Evolutionary conservation across 768 basidiomycete species (phyloP), one percentile per base, ranked within the genome.

Genomic region (Suillus occidentalis): DNA sequence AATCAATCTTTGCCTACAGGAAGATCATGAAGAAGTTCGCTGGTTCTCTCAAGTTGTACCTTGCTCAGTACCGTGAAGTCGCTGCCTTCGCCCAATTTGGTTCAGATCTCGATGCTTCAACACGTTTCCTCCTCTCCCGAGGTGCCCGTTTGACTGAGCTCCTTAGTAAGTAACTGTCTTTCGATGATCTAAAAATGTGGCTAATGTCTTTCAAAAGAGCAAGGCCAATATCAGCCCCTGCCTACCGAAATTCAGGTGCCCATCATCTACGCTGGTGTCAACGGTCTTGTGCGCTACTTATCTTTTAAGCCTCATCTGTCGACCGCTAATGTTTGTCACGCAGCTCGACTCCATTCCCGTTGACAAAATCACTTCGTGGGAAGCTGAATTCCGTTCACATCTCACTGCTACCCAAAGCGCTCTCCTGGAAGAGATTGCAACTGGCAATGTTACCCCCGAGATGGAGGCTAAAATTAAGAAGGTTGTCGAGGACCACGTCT

Each of bases 11-110:
- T 47, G 7, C 67, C 62, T 61, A 70, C 68, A 92, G 90, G 71
- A 95, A 96, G 83, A 95, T 99, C 83, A 99, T 99, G 97, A 99
- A 98, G 92, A 96, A 98, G 85, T 99, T 99, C 73, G 97, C 97
- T 73, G 97, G 97, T 86, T 99, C 97, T 62, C 89, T 99, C 72
- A 98, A 99, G 84, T 89, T 99, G 56, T 99, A 99, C 89, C 94
- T 99, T 70, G 97, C 97, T 37, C 97, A 99, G 80, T 99, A 99
- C 85, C 96, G 97, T 91, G 97, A 99, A 87, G 97, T 99, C 71
- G 97, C 97, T 70, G 95, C 95, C 70, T 97, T 97, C 76, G 95
- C 97, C 65, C 97, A 99, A 78, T 99, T 99, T 85, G 97, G 97
- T 88, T 99, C 97, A 74, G 97, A 99, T 82, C 92, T 99, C 75